A percentile compares a stretch with the other conserved stretches of the same genome.
These are phyloP conservation scores for Solanum pennellii DNA, from an alignment of 257 asterid genomes.

Conservation along the genomic window DNA sequence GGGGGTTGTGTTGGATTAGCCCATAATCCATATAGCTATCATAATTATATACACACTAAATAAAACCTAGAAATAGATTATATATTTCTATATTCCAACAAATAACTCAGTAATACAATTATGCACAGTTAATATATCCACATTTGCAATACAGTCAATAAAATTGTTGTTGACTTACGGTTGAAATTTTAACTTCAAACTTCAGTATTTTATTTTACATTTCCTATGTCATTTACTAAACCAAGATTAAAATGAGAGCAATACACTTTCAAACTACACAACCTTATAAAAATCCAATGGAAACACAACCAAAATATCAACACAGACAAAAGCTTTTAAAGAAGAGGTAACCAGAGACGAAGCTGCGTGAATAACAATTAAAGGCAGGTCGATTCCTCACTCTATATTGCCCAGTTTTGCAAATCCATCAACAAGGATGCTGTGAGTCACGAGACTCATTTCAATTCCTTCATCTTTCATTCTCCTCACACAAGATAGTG, in stretches of 20 bases:
- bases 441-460: slow-evolving; percentile 87
- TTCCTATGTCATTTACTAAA: not conserved
- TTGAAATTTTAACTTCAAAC: not conserved
- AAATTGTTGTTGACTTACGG: not conserved
- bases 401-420: slow-evolving; percentile 56
- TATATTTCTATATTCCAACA: not conserved
- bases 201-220: not conserved
- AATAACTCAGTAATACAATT: not conserved
- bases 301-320: not conserved
- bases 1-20: not conserved
- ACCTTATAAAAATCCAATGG: not conserved
- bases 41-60: not conserved
- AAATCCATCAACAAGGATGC: slow-evolving; percentile 82
- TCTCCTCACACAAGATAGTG: slow-evolving; percentile 76
- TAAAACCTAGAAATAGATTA: not conserved
- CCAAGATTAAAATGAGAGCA: not conserved
- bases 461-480: slow-evolving; percentile 86
- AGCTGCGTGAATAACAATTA: not conserved
- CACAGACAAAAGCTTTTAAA: not conserved
- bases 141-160: not conserved
- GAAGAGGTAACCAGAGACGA: not conserved
- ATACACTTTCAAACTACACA: not conserved
- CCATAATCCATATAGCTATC: not conserved
- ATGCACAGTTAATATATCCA: not conserved
- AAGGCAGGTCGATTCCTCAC: slow-evolving; percentile 33